phyloP scores from a whole-genome alignment of 129 eudicot genomes.

The Saposhnikovia divaricata region DNA sequence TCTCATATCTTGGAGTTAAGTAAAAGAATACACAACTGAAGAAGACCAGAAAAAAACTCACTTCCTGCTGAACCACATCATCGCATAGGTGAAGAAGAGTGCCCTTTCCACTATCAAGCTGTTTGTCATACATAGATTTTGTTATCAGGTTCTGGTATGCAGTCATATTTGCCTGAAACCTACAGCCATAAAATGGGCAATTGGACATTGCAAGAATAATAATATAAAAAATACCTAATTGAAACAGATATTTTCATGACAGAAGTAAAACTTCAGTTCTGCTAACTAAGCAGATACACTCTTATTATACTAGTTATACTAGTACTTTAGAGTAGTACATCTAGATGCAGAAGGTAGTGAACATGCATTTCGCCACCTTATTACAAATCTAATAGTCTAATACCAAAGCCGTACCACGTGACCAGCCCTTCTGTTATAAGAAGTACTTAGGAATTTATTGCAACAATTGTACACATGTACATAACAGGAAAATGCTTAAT shows the following conservation, averaged over 20 bases:
- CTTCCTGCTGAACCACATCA: slow-evolving; percentile 98
- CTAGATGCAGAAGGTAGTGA: neutral
- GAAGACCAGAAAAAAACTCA: slow-evolving; percentile 21
- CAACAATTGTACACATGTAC: neutral
- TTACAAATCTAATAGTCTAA: neutral
- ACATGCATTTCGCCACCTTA: neutral
- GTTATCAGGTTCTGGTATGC: slow-evolving; percentile 81
- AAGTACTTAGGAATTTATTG: neutral
- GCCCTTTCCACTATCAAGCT: slow-evolving; percentile 94
- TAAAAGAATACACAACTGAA: neutral
- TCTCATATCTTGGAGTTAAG: neutral
- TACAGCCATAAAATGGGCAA: slow-evolving; percentile 20
- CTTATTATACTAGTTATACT: neutral
- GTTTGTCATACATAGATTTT: slow-evolving; percentile 97
- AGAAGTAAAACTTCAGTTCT: neutral
- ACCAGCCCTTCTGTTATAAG: neutral
- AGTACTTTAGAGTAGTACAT: neutral
- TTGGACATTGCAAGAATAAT: neutral
- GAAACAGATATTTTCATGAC: neutral
- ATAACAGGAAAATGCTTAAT: neutral
- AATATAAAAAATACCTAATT: neutral
- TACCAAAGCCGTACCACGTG: neutral
- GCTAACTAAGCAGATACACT: neutral
- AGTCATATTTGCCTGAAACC: slow-evolving; percentile 87
- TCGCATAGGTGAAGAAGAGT: slow-evolving; percentile 98